Percentiles rank a stretch among this genome's conserved stretches.
Conservation (phyloP, 2,329 filamentous ascomycete species). For the Colletotrichum sp. region DNA sequence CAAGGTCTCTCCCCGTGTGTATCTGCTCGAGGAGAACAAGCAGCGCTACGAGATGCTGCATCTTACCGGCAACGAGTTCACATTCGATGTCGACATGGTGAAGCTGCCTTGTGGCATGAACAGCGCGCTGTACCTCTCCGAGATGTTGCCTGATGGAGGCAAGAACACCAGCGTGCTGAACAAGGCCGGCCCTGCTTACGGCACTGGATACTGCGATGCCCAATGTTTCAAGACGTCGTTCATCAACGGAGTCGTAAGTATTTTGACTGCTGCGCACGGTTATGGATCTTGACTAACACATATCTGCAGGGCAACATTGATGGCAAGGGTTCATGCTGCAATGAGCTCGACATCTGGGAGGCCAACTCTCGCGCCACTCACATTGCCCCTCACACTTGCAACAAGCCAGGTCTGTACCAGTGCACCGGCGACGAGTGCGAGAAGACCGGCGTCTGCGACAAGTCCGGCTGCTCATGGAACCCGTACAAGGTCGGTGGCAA, state of each 20-base stretch:
- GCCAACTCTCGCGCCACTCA: conserved; percentile 64
- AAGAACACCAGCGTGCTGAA: conserved; percentile 51
- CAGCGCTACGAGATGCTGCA: conserved; percentile 63
- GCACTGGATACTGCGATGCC: conserved; percentile 65
- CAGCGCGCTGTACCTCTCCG: conserved; percentile 67
- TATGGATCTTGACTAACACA: conserved; percentile 23
- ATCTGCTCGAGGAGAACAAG: conserved; percentile 58
- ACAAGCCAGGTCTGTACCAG: conserved; percentile 39
- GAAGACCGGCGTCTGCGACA: conserved; percentile 38
- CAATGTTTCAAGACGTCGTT: conserved; percentile 54
- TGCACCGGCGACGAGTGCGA: conserved; percentile 40
- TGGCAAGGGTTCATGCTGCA: conserved; percentile 65
- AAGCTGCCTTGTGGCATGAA: conserved; percentile 70
- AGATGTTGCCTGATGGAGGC: conserved; percentile 68
- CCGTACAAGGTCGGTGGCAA: conserved; percentile 34
- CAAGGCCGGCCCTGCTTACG: conserved; percentile 63
- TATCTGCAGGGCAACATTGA: conserved; percentile 55
- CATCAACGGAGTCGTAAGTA: conserved; percentile 46
- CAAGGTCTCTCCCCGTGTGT: conserved; percentile 49
- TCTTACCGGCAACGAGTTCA: conserved; percentile 65
- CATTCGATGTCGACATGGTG: conserved; percentile 70
- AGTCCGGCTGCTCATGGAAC: conserved; percentile 42
- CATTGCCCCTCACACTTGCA: conserved; percentile 65
- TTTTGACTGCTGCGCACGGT: conserved; percentile 34
- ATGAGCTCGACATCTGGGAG: conserved; percentile 73